Evolutionary conservation across 139 green algal genomes (phyloP), one percentile per base, ranked within the genome.

Genomic region (Chlorella vulgaris): DNA sequence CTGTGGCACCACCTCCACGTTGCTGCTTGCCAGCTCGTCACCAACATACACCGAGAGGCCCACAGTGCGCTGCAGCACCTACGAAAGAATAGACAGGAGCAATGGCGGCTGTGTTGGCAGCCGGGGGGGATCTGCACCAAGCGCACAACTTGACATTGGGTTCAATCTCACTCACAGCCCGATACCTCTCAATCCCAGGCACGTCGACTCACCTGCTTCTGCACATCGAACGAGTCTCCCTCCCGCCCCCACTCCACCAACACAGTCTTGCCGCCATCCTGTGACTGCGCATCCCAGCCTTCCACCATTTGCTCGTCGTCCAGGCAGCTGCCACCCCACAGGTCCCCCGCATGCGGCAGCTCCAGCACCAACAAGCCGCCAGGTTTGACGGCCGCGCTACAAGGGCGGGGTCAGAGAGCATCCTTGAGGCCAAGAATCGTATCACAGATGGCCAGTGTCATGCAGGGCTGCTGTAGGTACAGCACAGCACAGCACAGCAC

Each of bases 181-280:
- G n/a, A n/a, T n/a, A n/a, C n/a, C n/a, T n/a, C n/a, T n/a, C n/a
- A n/a, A n/a, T n/a, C n/a, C n/a, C n/a, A n/a, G n/a, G n/a, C n/a
- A n/a, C n/a, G n/a, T n/a, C n/a, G n/a, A n/a, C 76, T 36, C 33
- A 75, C 76, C 76, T 87, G 83, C 8, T 47, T n/a, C 33, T 51
- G 67, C 33, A 62, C 7, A 65, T 87, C 78, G 82, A 87, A 87
- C 13, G 50, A 15, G 78, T 87, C 83, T 1, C 83, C 83, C 21
- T 87, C 83, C 3, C 83, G 62, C 33, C 83, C 83, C 76, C 81
- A 87, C 69, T 87, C 83, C 42, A 87, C 83, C 77, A 87, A 51
- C 60, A 87, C 83, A 18, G 63, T 67, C 42, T 76, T 55, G 51
- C 66, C 68, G 50, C 53, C 67, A 36, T 76, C 77, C 8, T 67